These are phyloP conservation scores for Steccherinum ochraceum DNA, from an alignment of 768 basidiomycete genomes.

Conservation along the genomic window DNA sequence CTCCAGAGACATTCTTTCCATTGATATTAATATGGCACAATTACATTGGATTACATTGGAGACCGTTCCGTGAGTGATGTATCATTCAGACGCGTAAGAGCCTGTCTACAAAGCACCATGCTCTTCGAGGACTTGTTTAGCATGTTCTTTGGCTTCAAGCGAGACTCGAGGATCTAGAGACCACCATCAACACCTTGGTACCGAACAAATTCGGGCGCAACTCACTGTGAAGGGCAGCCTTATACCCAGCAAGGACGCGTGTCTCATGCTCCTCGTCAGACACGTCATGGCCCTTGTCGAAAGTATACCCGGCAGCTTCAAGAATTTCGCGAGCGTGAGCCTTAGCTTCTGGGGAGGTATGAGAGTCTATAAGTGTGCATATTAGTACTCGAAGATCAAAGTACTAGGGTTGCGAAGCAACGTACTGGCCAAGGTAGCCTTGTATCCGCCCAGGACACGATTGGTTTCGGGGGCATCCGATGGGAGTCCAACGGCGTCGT, in stretches of 20 bases:
- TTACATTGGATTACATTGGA: not conserved
- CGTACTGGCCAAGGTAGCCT: constrained; percentile 41
- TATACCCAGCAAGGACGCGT: constrained; percentile 50
- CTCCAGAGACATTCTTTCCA: too few species aligned
- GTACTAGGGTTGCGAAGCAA: not conserved
- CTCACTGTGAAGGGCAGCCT: constrained; percentile 47
- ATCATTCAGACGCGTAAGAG: too few species aligned
- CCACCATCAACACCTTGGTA: not conserved
- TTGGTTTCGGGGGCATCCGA: constrained; percentile 13
- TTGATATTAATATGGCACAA: not conserved
- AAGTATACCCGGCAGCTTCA: constrained; percentile 33
- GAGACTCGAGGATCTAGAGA: constrained; percentile 31
- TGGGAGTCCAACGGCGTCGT: too few species aligned
- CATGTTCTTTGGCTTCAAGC: constrained; percentile 42
- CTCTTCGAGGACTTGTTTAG: constrained; percentile 31
- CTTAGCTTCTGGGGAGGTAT: constrained; percentile 45
- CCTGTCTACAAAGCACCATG: constrained; percentile 21
- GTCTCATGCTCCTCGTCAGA: constrained; percentile 33
- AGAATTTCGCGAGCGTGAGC: constrained; percentile 48
- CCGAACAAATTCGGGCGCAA: not conserved
- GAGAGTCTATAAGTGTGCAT: constrained; percentile 2
- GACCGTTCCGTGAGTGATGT: too few species aligned
- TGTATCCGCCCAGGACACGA: constrained; percentile 38
- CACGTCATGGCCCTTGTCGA: constrained; percentile 24
- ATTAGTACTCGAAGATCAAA: too few species aligned